phyloP scores from a whole-genome alignment of 1,139 yeast species.

The Debaryomyces psychrophilus region DNA sequence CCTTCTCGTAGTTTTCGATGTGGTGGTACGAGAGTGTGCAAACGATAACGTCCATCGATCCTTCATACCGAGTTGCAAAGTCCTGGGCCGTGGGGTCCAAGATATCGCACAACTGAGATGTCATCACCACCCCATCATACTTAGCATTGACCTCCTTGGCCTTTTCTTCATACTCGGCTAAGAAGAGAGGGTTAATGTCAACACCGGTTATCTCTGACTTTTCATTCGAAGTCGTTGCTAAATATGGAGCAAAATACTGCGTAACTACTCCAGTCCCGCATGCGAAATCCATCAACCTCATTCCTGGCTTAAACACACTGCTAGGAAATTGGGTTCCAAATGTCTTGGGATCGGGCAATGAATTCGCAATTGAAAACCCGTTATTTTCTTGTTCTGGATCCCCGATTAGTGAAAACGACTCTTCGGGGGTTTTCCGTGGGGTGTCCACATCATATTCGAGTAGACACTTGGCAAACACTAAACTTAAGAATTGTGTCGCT shows the following conservation, averaged over 20 bases:
- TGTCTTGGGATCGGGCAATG: conserved; percentile 19
- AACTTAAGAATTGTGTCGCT: conserved; percentile 21
- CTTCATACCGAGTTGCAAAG: conserved; percentile 20
- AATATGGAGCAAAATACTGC: conserved; percentile 31
- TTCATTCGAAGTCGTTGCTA: conserved; percentile 18
- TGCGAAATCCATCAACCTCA: conserved; percentile 43
- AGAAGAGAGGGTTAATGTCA: conserved; percentile 38
- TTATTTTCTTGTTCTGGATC: conserved; percentile 18
- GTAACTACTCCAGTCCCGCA: conserved; percentile 49
- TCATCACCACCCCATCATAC: conserved; percentile 15
- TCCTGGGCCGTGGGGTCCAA: conserved; percentile 26
- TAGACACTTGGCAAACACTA: conserved; percentile 25
- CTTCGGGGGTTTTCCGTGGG: conserved; percentile 17
- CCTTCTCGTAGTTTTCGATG: conserved; percentile 32
- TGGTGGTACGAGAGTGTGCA: conserved; percentile 49
- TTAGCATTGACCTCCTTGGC: conserved; percentile 13
- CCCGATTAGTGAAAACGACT: conserved; percentile 21
- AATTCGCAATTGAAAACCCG: conserved; percentile 18
- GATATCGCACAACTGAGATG: conserved; percentile 31
- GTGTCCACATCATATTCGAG: conserved; percentile 24
- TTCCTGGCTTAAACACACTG: conserved; percentile 30
- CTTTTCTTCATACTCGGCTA: conserved; percentile 27
- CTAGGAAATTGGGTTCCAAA: conserved; percentile 16
- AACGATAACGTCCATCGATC: conserved; percentile 34
- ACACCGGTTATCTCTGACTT: conserved; percentile 34